Base-by-base conservation (phyloP, 1,139 yeast genomes). In the Diutina pseudorugosa region DNA sequence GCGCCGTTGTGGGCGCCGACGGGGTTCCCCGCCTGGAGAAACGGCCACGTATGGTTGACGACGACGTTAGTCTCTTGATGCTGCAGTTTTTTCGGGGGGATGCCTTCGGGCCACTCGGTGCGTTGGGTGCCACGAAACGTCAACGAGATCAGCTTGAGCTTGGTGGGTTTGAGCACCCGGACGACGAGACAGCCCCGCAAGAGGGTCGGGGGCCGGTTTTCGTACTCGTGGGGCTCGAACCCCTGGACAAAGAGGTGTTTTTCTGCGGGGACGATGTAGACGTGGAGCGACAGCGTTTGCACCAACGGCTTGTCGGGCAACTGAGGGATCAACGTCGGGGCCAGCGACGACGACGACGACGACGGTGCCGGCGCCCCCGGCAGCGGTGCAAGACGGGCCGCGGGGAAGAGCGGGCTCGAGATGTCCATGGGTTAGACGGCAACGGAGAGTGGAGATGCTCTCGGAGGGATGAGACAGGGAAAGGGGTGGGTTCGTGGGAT, bases 31-130 rank as follows among this genome's bases (percentile, higher is more conserved):
- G 57, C 53, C 57, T 79, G 78, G 70, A 82, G 93, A 64, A 93
- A 90, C 1, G 96, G 95, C 98, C 98, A 93, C 4, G 88, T 82
- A 63, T 93, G 98, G 53, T 80, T 77, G 41, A 88, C 76, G 14
- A 91, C 65, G 55, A 80, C 86, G 57, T 77, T 79, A 25, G 76
- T 65, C 61, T 93, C 98, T 30, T 67, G 65, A 56, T 79, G 82
- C 23, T 80, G 84, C 25, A 73, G 72, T 60, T 82, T 81, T 62
- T 86, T 88, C 0, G 98, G 97, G 0, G 98, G 98, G 27, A 91
- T 90, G 1, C 97, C 98, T 62, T 94, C 98, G 2, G 98, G 98
- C 98, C 98, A 93, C 58, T 93, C 97, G 0, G 98, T 93, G 57
- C 87, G 73, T 48, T 88, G 80, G 1, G 69, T 65, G 1, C 98